These are phyloP conservation scores for Panellus pusillus DNA, from an alignment of 768 basidiomycete genomes.

Conservation along the genomic window DNA sequence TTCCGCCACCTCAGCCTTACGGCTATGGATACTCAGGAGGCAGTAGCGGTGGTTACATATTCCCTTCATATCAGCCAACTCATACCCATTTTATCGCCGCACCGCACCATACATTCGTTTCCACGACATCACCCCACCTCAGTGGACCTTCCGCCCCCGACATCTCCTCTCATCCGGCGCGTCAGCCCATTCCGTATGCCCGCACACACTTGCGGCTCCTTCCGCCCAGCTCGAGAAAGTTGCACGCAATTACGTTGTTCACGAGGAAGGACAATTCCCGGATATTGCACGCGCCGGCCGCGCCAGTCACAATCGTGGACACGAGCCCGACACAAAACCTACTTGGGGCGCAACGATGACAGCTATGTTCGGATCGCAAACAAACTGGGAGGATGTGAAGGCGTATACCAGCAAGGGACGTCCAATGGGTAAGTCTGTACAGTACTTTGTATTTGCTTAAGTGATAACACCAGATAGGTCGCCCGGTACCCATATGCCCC, in stretches of 20 bases:
- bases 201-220: conserved; percentile 8
- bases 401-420: conserved; percentile 66
- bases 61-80: conserved; percentile 4
- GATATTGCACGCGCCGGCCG: conserved; percentile 2
- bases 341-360: conserved; percentile 73
- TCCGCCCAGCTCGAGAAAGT: conserved; percentile 47
- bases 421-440: conserved; percentile 51
- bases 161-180: conserved; percentile 3
- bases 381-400: conserved; percentile 73
- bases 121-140: neutral
- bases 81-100: neutral
- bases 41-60: conserved; percentile 24
- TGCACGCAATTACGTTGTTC: conserved; percentile 69
- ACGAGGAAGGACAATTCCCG: conserved; percentile 41
- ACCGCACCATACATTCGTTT: neutral
- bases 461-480: conserved; percentile 42
- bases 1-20: conserved; percentile 35
- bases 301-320: conserved; percentile 28
- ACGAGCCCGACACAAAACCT: conserved; percentile 48
- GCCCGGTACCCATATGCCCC: conserved; percentile 64
- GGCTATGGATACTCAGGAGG: conserved; percentile 6
- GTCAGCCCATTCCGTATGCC: conserved; percentile 1
- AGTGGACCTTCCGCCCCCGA: neutral
- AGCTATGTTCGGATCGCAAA: conserved; percentile 84
- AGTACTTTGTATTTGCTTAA: neutral